A percentile compares a stretch with the other conserved stretches of the same genome.
These are phyloP conservation scores for Cyberlindnera maclurae DNA, from an alignment of 805 yeast species.

Conservation along the genomic window DNA sequence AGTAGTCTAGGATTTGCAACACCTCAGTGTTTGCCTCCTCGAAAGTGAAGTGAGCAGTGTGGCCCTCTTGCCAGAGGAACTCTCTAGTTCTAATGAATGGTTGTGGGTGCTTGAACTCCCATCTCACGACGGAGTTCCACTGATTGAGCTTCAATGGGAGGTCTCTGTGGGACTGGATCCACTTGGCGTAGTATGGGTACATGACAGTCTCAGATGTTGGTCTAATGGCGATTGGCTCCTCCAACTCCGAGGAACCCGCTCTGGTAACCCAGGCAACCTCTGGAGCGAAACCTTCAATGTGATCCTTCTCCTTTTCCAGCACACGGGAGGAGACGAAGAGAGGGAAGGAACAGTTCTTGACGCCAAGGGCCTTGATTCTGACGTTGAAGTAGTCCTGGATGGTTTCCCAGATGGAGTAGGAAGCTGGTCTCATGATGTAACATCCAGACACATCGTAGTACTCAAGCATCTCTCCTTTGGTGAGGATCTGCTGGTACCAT, in stretches of 20 bases:
- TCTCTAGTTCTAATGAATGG: conserved; percentile 98
- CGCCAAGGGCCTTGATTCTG: conserved; percentile 81
- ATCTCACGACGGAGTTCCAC: conserved; percentile 99
- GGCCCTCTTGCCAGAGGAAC: conserved; percentile 99
- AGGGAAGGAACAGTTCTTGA: conserved; percentile 94
- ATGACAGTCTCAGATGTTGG: conserved; percentile 99
- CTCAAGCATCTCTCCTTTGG: conserved; percentile 97
- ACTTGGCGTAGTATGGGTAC: conserved; percentile 98
- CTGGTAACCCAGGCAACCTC: conserved; percentile 99
- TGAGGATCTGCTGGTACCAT: conserved; percentile 95
- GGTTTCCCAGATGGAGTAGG: conserved; percentile 90
- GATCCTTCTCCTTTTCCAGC: conserved; percentile 96
- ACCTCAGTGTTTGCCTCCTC: conserved; percentile 84
- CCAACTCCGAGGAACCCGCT: conserved; percentile 91
- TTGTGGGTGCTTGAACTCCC: conserved; percentile 99
- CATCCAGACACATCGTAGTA: conserved; percentile 99
- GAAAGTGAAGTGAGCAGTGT: conserved; percentile 87
- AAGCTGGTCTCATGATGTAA: conserved; percentile 93
- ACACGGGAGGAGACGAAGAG: conserved; percentile 94
- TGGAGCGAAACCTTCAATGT: conserved; percentile 98
- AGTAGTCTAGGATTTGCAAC: conserved; percentile 74
- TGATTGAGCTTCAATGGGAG: conserved; percentile 94
- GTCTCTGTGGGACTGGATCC: conserved; percentile 98
- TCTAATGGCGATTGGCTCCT: conserved; percentile 97
- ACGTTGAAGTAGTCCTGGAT: conserved; percentile 84